Evolutionary conservation across 139 green algal genomes (phyloP), one percentile per base, ranked within the genome.

Genomic region (Micractinium sp.): DNA sequence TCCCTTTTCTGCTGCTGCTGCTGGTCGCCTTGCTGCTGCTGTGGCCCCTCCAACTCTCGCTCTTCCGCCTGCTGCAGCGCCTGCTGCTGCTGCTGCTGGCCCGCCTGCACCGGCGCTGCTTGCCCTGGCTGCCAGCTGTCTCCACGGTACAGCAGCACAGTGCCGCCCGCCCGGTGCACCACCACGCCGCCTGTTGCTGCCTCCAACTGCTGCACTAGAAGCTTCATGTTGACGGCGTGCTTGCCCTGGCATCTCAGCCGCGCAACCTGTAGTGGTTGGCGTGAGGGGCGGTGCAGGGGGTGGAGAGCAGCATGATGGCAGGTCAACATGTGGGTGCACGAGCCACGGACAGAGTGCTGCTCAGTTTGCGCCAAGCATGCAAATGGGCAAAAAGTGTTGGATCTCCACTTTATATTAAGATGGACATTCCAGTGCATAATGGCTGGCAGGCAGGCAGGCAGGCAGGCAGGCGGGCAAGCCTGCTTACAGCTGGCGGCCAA

Each of bases 161-260:
- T 91, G 33, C 90, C 90, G 33, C 90, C 90, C 23, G 87, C n/a
- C 16, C 82, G 83, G 56, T 81, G 66, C 31, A 93, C 87, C 33
- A 91, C 87, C 23, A 80, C 39, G 23, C 90, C 90, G 25, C 90
- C 90, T 18, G 90, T 91, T 1, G 15, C 87, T 22, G 33, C 60
- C 63, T 93, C 90, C 63, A 93, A 61, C 67, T 75, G 56, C 53
- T 89, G 38, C 33, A 61, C 67, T 36, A 93, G 29, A 22, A 77
- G 25, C 66, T 91, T 91, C 90, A 93, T 93, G 77, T 93, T 91
- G 31, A 66, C 78, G 7, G 82, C 87, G 25, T 85, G 76, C 82
- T 93, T 93, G 61, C 90, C 90, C 7, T 79, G 35, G 53, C 90
- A 93, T 60, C 88, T 69, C 82, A 93, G 74, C 22, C 83, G 88